Conservation (phyloP, 108 stramenopile genomes). For the Skeletonema menzelii region DNA sequence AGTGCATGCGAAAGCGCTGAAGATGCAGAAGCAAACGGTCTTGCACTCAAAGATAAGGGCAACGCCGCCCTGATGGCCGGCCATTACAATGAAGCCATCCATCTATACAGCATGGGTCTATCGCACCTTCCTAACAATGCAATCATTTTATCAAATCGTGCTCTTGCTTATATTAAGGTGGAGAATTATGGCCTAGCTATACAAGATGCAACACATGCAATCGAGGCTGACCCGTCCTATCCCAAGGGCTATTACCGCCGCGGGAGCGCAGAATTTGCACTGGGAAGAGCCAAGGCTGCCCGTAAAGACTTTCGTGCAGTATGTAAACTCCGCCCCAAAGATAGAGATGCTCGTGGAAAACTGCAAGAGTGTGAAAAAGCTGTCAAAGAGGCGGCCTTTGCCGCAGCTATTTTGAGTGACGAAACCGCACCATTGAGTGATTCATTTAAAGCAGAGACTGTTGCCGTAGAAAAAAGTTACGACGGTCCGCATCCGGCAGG, state of each 20-base stretch:
- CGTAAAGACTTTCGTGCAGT: conserved; percentile 89
- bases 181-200: conserved; percentile 97
- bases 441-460: conserved; percentile 61
- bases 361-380: conserved; percentile 91
- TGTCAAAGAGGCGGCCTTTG: conserved; percentile 88
- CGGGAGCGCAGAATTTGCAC: conserved; percentile 95
- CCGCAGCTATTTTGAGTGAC: conserved; percentile 88
- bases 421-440: conserved; percentile 76
- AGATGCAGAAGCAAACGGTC: conserved; percentile 42
- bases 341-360: conserved; percentile 84
- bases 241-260: conserved; percentile 97
- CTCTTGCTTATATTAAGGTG: conserved; percentile 92
- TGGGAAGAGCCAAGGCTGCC: conserved; percentile 93
- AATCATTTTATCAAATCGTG: conserved; percentile 91
- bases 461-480: conserved; percentile 72
- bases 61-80: conserved; percentile 69
- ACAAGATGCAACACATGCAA: conserved; percentile 86
- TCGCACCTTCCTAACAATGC: conserved; percentile 74
- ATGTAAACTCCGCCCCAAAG: conserved; percentile 83
- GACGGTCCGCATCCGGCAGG: conserved; percentile 90
- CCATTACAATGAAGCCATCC: conserved; percentile 77
- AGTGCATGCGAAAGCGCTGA: conserved; percentile 23
- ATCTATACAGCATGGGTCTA: conserved; percentile 75
- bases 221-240: conserved; percentile 88
- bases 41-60: conserved; percentile 74